Evolutionary conservation across 352 stramenopile species (phyloP).

Genomic region (Sclerospora graminicola): DNA sequence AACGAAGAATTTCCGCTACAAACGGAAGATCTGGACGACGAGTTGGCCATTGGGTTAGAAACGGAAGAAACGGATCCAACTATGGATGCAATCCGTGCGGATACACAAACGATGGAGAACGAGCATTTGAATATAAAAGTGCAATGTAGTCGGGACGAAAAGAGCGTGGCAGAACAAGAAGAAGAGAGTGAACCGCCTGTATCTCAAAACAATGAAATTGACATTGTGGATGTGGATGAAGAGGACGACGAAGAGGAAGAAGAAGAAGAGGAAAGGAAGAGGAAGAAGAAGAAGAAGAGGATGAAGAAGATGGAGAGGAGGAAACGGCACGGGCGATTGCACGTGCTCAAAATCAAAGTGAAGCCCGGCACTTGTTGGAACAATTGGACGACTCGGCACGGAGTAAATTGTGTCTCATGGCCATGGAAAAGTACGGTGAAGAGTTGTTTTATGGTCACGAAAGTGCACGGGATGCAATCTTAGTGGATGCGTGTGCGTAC

Average conservation of each 20-base stretch:
- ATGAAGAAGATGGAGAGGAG: conserved; percentile 28
- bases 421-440: conserved; percentile 58
- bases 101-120: conserved; percentile 6
- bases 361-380: conserved; percentile 34
- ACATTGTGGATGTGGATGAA: conserved; percentile 29
- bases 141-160: conserved; percentile 28
- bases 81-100: conserved; percentile 1
- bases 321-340: conserved; percentile 18
- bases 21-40: conserved; percentile 19
- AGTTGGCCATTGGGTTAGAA: conserved; percentile 11
- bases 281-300: conserved; percentile 25
- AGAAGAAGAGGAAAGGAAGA: conserved; percentile 22
- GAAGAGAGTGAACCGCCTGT: conserved; percentile 10
- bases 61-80: conserved; percentile 4
- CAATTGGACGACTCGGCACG: conserved; percentile 45
- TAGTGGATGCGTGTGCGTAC: conserved; percentile 50
- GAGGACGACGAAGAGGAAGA: conserved; percentile 12
- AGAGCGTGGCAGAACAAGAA: conserved; percentile 17
- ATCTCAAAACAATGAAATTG: conserved; percentile 26
- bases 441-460: conserved; percentile 59
- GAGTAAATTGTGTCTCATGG: conserved; percentile 45
- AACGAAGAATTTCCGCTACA: conserved; percentile 26
- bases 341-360: conserved; percentile 37
- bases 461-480: conserved; percentile 39
- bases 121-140: too few species aligned